Percentiles rank a stretch among this genome's conserved stretches.
Evolutionary conservation across 2,329 filamentous ascomycete genomes (phyloP).

Genomic region (Xylaria polymorpha): DNA sequence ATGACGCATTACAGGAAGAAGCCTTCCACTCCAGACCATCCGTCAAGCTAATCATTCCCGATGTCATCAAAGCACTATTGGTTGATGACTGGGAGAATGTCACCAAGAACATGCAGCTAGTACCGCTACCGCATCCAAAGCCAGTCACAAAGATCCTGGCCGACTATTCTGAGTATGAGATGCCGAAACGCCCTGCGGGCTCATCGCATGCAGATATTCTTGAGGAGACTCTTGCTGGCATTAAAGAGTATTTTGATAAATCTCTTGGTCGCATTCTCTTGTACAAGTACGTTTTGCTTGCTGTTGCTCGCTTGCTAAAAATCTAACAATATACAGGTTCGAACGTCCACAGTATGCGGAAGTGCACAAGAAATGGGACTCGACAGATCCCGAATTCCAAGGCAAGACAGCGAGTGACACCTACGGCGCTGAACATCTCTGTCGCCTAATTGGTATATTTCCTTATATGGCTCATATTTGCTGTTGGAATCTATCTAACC

Average conservation of each 20-base stretch:
- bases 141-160: conserved; percentile 82
- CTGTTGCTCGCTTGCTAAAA: neutral
- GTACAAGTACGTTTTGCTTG: conserved; percentile 68
- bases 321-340: conserved; percentile 67
- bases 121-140: conserved; percentile 81
- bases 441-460: conserved; percentile 83
- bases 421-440: conserved; percentile 92
- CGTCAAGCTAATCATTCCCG: conserved; percentile 86
- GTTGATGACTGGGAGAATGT: conserved; percentile 99
- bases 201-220: conserved; percentile 84
- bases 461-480: neutral
- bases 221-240: conserved; percentile 85
- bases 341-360: conserved; percentile 90
- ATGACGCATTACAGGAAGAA: conserved; percentile 75
- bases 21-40: conserved; percentile 84
- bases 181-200: conserved; percentile 70
- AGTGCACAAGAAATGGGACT: conserved; percentile 76
- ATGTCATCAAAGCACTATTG: conserved; percentile 88
- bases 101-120: conserved; percentile 92
- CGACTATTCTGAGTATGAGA: conserved; percentile 80
- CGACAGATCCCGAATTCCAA: conserved; percentile 69
- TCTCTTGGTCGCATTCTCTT: conserved; percentile 87
- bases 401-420: conserved; percentile 81
- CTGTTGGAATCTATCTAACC: conserved; percentile 30
- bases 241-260: conserved; percentile 95